These are phyloP conservation scores for Gracilaria vermiculophylla DNA, from an alignment of 23 red algal species.

Conservation along the genomic window DNA sequence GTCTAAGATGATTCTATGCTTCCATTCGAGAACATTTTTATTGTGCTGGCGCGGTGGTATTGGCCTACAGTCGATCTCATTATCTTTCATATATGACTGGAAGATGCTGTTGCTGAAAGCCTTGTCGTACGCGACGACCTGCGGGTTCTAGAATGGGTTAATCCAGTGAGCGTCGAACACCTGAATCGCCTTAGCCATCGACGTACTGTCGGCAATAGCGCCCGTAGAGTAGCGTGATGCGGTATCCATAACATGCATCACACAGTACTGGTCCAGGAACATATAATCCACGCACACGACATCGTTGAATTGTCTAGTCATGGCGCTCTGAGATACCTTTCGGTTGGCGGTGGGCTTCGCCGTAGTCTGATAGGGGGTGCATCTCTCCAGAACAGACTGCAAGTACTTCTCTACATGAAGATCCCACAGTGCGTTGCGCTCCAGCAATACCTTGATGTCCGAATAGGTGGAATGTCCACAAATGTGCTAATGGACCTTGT, in stretches of 20 bases:
- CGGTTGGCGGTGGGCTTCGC: not conserved
- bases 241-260: not conserved
- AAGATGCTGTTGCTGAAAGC: conserved; percentile 5
- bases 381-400: not conserved
- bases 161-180: not conserved
- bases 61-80: not conserved
- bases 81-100: not conserved
- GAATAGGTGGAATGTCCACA: conserved; percentile 1
- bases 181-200: not conserved
- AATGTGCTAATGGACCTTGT: conserved; percentile 14
- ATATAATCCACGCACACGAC: not conserved
- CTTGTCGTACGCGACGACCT: not conserved
- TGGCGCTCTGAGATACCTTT: not conserved
- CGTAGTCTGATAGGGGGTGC: not conserved
- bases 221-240: not conserved
- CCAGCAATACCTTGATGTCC: conserved; percentile 11
- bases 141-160: not conserved
- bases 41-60: conserved; percentile 5
- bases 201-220: not conserved
- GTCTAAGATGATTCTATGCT: conserved; percentile 1
- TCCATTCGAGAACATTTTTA: conserved; percentile 40
- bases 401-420: conserved; percentile 2
- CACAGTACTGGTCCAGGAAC: not conserved
- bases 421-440: conserved; percentile 29
- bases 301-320: not conserved